Evolutionary conservation across 176 grass and related monocot genomes (phyloP), one percentile per base, ranked within the genome.

Genomic region (Oryza brachyantha): DNA sequence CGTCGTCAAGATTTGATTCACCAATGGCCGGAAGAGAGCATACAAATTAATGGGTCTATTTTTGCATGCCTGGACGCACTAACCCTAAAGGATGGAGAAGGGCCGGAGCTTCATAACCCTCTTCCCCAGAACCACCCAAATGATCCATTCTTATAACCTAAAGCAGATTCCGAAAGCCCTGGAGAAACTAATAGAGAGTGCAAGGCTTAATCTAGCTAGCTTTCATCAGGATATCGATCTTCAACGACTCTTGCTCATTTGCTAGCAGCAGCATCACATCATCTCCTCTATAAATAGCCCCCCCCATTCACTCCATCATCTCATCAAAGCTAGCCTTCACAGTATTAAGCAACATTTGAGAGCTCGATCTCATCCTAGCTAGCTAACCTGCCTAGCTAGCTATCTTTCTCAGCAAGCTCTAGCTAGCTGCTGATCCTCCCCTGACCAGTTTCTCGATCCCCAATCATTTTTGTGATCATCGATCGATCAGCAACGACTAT

Each of bases 1-100:
- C 25, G 34, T 26, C 45, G 58, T 29, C 39, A 73, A 77, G 85
- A 88, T 88, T 91, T 85, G 81, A 82, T 91, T 91, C 85, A 82
- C 73, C 74, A 55, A 70, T 26, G 38, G 37, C 67, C 76, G 75
- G 31, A 32, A 77, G 77, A 71, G 75, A 54, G 48, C 48, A 54
- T 54, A n/a, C 42, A 65, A 74, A 77, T n/a, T n/a, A n/a, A 54
- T n/a, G 19, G 64, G 65, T 84, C 64, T 62, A 45, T n/a, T 50
- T n/a, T n/a, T 32, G 48, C 48, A 19, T 57, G 7, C 55, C 13
- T 48, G 13, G 63, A 70, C 29, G 79, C 61, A 63, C 75, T 77
- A 48, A 63, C 60, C 74, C 74, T 74, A 80, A 86, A 79, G 36
- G 61, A 80, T 60, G 84, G 76, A 66, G 80, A 66, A 66, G 61